Percentiles rank a stretch among this genome's conserved stretches.
phyloP scores from a whole-genome alignment of 768 basidiomycete genomes.

The Leccinum rimulosum region DNA sequence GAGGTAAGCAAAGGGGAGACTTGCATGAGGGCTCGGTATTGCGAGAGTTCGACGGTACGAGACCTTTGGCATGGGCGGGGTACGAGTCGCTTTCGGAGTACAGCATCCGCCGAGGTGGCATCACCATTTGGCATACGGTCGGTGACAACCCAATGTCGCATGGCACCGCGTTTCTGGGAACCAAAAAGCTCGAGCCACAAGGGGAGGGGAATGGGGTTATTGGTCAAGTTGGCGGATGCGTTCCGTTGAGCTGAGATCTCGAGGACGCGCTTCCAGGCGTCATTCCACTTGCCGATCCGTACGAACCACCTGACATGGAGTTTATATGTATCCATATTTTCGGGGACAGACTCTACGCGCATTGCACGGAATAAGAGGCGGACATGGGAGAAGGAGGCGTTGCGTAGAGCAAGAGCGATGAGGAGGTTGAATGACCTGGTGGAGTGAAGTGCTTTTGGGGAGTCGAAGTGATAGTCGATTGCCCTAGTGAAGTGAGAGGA shows the following conservation, averaged over 20 bases:
- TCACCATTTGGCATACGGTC: neutral
- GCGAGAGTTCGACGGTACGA: slow-evolving; percentile 18
- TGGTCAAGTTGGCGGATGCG: slow-evolving; percentile 2
- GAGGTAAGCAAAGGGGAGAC: slow-evolving; percentile 38
- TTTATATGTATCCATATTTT: slow-evolving; percentile 55
- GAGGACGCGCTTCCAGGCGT: slow-evolving; percentile 51
- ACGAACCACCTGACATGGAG: slow-evolving; percentile 57
- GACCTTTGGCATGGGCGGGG: slow-evolving; percentile 14
- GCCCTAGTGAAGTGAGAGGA: slow-evolving; percentile 13
- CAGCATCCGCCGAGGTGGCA: neutral
- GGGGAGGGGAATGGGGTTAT: slow-evolving; percentile 36
- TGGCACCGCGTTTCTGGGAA: slow-evolving; percentile 37
- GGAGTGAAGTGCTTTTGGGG: slow-evolving; percentile 32
- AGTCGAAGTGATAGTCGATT: slow-evolving; percentile 28
- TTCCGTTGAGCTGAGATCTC: slow-evolving; percentile 13
- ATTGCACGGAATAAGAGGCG: slow-evolving; percentile 47
- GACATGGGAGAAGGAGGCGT: slow-evolving; percentile 46
- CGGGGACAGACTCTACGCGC: slow-evolving; percentile 38
- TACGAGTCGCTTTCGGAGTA: slow-evolving; percentile 12
- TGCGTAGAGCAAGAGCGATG: slow-evolving; percentile 48
- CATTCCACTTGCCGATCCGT: slow-evolving; percentile 52
- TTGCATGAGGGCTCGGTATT: slow-evolving; percentile 41
- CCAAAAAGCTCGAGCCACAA: slow-evolving; percentile 66
- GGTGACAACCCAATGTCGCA: slow-evolving; percentile 19
- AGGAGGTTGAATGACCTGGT: slow-evolving; percentile 45